Base-by-base conservation (phyloP, 148 eudicot species). In the Chenopodium formosanum region DNA sequence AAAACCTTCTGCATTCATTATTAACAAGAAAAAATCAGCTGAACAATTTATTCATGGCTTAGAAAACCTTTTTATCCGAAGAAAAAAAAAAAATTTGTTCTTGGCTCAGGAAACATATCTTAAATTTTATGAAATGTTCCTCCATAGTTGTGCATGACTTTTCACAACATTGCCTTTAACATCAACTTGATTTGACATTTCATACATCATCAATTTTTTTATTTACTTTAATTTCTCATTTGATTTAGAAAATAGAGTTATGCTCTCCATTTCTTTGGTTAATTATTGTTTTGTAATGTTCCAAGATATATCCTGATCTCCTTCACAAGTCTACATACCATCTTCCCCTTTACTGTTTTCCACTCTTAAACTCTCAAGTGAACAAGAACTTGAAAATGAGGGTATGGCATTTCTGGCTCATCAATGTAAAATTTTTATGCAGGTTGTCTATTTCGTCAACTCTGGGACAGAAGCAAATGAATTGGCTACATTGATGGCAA, bases 381-480 rank as follows among this genome's bases (percentile, higher is more conserved):
- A 16, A 7, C 62, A 14, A 56, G 16, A 56, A 14, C 16, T 56
- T 56, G 62, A 14, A 19, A 19, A 22, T 17, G 4, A 56, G 62
- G 71, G 34, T 2, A 19, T 75, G 47, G 0, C 16, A 34, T 60
- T 52, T 81, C n/a, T 29, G 46, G 73, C 50, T 63, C 62, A 60
- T 66, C 14, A 79, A 34, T 25, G 71, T 73, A 64, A 23, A 70
- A 71, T 84, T 79, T 20, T 27, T 23, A n/a, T 85, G 87, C 89
- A 96, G 99, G 99, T 96, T 83, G 99, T 96, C n/a, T 96, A 91
- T 84, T 92, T 96, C 86, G 97, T 92, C 22, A 96, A 96, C 87
- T 96, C 99, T 52, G 99, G 98, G 77, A 90, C 98, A 7, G 99
- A 96, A 91, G 99, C 98, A 84, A 96, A 96, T 83, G 99, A 96